Evolutionary conservation across 306 rosid species (phyloP), one percentile per base, ranked within the genome.

Genomic region (Prinsepia uniflora): DNA sequence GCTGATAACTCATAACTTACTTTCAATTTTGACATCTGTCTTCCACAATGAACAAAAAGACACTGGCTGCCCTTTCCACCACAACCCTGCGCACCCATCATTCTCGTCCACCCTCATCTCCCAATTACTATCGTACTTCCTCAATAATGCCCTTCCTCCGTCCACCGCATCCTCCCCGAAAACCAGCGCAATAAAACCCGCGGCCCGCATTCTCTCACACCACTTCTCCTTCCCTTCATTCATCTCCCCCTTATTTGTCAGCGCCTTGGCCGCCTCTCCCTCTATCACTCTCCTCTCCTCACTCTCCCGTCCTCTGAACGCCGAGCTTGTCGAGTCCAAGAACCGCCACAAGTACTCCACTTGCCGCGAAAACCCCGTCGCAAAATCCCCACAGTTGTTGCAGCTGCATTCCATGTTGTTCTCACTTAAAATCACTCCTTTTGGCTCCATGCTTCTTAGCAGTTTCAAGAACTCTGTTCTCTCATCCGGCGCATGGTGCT

Each of bases 241-340:
- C 97, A 87, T 90, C 83, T 85, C 94, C 0, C 89, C 66, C 43
- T 58, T 63, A 75, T 81, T 85, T 5, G 78, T 84, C 89, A 93
- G 55, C 9, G 82, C 93, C 71, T 81, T 90, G 4, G 98, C 93
- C 0, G 97, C 97, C 80, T 93, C 97, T 4, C 92, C 96, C 77
- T 93, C 98, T 96, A 93, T 90, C 85, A 93, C 58, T 19, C 85
- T 85, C 80, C 98, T 85, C 60, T 90, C 96, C 1, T 86, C 89
- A 11, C 89, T 87, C 76, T 90, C 98, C 1, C 90, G 77, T 0
- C 92, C 89, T 77, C 90, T 90, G 85, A 90, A 93, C 0, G 97
- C 94, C 0, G 79, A 48, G 81, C 97, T 90, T 0, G 89, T 93
- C 10, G 98, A 90, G 56, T 93, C 98, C 71, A 93, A 72, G 63